Evolutionary conservation across 1,284 basidiomycete species (phyloP).

Genomic region (Peniophora sp.): DNA sequence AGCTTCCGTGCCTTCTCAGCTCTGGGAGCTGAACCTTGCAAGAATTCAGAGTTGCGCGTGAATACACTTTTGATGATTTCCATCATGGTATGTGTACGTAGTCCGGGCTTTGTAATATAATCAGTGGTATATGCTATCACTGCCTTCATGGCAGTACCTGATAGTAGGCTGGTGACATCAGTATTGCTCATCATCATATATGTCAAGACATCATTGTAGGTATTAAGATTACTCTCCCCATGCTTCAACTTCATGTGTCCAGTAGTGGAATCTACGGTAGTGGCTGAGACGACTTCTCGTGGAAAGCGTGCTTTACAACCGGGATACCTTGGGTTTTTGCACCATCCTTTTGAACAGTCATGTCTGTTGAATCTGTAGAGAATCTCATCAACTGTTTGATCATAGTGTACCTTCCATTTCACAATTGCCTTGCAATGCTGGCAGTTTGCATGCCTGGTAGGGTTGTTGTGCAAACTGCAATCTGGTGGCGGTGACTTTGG

Average conservation of each 20-base stretch:
- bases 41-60: slow-evolving; percentile 13
- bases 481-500: not conserved
- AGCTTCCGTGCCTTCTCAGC: not conserved
- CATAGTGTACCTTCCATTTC: slow-evolving; percentile 5
- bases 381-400: slow-evolving; percentile 7
- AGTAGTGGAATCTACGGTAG: slow-evolving; percentile 16
- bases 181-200: slow-evolving; percentile 28
- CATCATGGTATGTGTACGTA: slow-evolving; percentile 29
- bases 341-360: slow-evolving; percentile 3
- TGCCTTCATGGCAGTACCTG: slow-evolving; percentile 28
- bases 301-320: slow-evolving; percentile 26
- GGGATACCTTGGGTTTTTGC: slow-evolving; percentile 2
- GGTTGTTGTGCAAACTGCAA: not conserved
- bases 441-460: not conserved
- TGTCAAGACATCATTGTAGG: slow-evolving; percentile 18
- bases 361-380: slow-evolving; percentile 9
- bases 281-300: slow-evolving; percentile 10
- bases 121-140: slow-evolving; percentile 30
- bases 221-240: slow-evolving; percentile 21
- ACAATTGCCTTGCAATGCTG: not conserved
- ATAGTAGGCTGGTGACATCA: slow-evolving; percentile 25
- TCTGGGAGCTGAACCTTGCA: slow-evolving; percentile 5
- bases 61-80: slow-evolving; percentile 21
- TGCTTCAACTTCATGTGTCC: slow-evolving; percentile 14
- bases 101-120: slow-evolving; percentile 27